phyloP scores from a whole-genome alignment of 2,329 filamentous ascomycete genomes.

The Fusarium guadeloupense region DNA sequence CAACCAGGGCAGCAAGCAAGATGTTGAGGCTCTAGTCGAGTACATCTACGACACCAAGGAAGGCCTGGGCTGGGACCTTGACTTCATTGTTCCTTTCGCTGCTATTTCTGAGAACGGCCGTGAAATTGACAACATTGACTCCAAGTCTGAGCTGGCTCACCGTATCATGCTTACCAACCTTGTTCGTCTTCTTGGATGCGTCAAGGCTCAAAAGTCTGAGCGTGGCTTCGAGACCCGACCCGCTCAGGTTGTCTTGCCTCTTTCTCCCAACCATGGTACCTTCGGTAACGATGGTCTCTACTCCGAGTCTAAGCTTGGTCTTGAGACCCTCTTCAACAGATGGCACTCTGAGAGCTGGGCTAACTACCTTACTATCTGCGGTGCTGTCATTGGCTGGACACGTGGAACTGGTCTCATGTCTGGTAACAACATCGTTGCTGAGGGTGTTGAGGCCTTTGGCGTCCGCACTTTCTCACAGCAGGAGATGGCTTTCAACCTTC shows the following conservation, averaged over 20 bases:
- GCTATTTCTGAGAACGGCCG: conserved; percentile 98
- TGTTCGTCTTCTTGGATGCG: conserved; percentile 84
- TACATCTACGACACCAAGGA: conserved; percentile 98
- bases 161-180: conserved; percentile 99
- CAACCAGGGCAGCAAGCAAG: conserved; percentile 98
- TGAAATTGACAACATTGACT: conserved; percentile 96
- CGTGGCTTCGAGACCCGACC: conserved; percentile 94
- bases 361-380: conserved; percentile 97
- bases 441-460: conserved; percentile 95
- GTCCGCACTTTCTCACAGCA: conserved; percentile 99
- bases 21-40: conserved; percentile 90
- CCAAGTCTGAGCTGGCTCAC: conserved; percentile 96
- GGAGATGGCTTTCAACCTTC: conserved; percentile 99
- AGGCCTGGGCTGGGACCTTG: conserved; percentile 97
- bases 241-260: conserved; percentile 92
- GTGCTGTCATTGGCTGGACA: conserved; percentile 98
- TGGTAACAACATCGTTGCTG: conserved; percentile 96
- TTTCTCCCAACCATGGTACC: conserved; percentile 98
- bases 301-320: conserved; percentile 95
- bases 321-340: conserved; percentile 97
- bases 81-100: conserved; percentile 95
- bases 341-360: conserved; percentile 99
- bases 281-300: conserved; percentile 98
- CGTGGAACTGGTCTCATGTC: conserved; percentile 98
- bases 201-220: conserved; percentile 90